Percentiles rank a stretch among this genome's conserved stretches.
Evolutionary conservation across 176 grass and related monocot genomes (phyloP).

Genomic region (Saccharum officinarum): DNA sequence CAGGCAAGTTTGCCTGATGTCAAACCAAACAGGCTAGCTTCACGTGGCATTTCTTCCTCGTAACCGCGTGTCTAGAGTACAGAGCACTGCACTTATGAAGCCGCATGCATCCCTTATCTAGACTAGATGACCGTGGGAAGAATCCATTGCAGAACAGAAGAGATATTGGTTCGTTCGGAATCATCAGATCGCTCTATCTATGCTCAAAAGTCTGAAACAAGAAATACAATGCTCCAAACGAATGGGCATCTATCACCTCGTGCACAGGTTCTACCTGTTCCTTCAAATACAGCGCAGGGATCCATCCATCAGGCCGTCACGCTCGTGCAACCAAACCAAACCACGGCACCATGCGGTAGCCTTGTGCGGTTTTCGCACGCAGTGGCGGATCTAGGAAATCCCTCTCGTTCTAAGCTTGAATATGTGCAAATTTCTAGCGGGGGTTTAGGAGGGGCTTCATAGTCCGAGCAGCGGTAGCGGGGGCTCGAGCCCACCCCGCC

Average conservation of each 20-base stretch:
- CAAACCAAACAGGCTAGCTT: not conserved
- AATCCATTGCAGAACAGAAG: not conserved
- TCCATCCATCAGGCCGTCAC: not conserved
- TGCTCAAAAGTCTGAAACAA: not conserved
- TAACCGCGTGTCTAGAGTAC: not conserved
- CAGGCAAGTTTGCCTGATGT: not conserved
- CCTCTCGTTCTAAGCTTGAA: no score
- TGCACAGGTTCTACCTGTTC: conserved; percentile 12
- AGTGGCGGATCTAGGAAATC: no score
- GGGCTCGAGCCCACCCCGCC: no score
- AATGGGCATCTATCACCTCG: not conserved
- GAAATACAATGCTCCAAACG: not conserved
- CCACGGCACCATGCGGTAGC: not conserved
- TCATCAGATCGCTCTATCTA: not conserved
- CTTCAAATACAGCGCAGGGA: conserved; percentile 3
- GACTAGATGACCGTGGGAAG: not conserved
- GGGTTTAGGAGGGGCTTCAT: no score
- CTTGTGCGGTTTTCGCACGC: not conserved
- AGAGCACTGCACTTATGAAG: not conserved
- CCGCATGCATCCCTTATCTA: not conserved
- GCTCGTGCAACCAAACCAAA: not conserved
- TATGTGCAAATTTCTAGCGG: no score
- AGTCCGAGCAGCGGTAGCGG: no score
- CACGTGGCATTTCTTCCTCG: not conserved
- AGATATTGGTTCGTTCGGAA: not conserved